These are phyloP conservation scores for Gossypium gossypioides DNA, from an alignment of 441 rosid genomes.

Conservation along the genomic window DNA sequence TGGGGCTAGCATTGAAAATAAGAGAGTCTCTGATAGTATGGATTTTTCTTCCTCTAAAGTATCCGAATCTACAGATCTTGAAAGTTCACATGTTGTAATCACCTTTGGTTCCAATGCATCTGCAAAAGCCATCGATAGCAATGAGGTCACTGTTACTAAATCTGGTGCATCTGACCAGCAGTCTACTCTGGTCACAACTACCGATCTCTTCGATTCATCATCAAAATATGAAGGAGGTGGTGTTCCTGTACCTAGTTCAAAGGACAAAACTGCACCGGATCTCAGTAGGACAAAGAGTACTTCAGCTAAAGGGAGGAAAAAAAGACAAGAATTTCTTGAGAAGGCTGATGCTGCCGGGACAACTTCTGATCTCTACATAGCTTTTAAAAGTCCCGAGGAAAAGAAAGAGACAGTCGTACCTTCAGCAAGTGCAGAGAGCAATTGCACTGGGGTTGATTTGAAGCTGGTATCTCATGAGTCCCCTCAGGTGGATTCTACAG, in stretches of 20 bases:
- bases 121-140: constrained; percentile 14
- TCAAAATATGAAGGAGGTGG: constrained; percentile 28
- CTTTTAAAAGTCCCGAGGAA: constrained; percentile 86
- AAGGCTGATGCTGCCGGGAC: constrained; percentile 34
- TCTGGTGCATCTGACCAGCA: constrained; percentile 24
- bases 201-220: constrained; percentile 23
- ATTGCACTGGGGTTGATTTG: constrained; percentile 22
- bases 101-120: constrained; percentile 19
- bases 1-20: constrained; percentile 19
- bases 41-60: constrained; percentile 24
- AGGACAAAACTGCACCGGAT: constrained; percentile 45
- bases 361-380: constrained; percentile 71
- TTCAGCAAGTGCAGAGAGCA: constrained; percentile 27
- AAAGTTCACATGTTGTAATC: constrained; percentile 21
- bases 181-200: constrained; percentile 17
- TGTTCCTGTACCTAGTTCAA: constrained; percentile 28
- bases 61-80: constrained; percentile 16
- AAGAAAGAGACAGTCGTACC: constrained; percentile 40
- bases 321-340: constrained; percentile 55
- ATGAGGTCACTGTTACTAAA: constrained; percentile 18
- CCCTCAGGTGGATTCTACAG: constrained; percentile 23
- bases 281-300: constrained; percentile 38
- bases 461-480: constrained; percentile 31
- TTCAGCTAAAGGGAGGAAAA: constrained; percentile 39
- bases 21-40: constrained; percentile 9